A percentile compares a stretch with the other conserved stretches of the same genome.
These are phyloP conservation scores for Pinus tabuliformis DNA, from an alignment of 75 land plant species.

Conservation along the genomic window DNA sequence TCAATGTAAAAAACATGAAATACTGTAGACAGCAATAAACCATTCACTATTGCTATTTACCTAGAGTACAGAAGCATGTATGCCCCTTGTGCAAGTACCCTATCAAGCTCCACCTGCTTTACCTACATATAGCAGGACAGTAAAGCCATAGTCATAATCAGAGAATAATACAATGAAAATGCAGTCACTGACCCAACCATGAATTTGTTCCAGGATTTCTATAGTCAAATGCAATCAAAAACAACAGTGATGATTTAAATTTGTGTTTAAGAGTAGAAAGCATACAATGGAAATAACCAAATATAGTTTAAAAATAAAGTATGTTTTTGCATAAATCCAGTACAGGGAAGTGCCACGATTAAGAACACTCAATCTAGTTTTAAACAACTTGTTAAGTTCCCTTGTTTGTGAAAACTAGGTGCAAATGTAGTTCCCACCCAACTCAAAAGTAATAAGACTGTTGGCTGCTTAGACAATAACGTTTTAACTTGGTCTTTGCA, in stretches of 20 bases:
- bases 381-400: too few relatives aligned
- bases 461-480: neutral
- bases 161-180: neutral
- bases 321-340: too few relatives aligned
- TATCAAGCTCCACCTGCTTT: constrained; percentile 68
- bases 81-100: constrained; percentile 68
- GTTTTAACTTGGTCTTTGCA: neutral
- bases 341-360: too few relatives aligned
- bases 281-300: neutral
- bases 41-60: constrained; percentile 22
- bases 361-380: too few relatives aligned
- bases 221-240: neutral
- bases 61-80: constrained; percentile 91
- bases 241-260: neutral
- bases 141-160: neutral
- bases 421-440: neutral
- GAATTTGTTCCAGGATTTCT: neutral
- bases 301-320: neutral
- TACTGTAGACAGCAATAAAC: neutral
- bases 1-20: neutral
- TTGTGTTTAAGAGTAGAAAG: neutral
- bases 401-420: neutral
- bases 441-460: neutral
- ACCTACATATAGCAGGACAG: constrained; percentile 38
- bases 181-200: neutral